Base-by-base conservation (phyloP, 1,139 yeast genomes). In the Candida frijolesensis region DNA sequence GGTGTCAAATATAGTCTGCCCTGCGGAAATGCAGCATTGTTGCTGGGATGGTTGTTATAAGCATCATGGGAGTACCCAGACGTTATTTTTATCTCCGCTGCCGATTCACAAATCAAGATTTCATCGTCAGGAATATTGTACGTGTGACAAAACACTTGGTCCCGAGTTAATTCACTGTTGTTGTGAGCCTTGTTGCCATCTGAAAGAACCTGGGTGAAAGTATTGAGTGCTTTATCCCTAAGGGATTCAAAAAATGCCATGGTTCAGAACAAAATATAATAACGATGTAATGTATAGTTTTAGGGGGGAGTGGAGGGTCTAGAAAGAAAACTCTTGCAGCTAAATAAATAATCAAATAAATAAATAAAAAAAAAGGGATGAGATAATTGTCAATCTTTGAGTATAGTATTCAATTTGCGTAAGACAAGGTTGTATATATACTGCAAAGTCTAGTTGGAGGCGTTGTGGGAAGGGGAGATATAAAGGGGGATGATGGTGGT, bases 41-140 rank as follows among this genome's bases (percentile, higher is more conserved):
- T 30, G 18, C 14, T 37, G 11, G 18, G 18, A 27, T 44, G 37
- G 52, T 66, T 65, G 46, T 65, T 63, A 45, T 61, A 63, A 4
- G 63, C 68, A 40, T 57, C 70, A 27, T 62, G 64, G 51, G 58
- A 60, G 46, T 53, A 51, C n/a, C 68, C 73, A 8, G 80, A 73
- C 45, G 80, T 76, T 22, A 80, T 73, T 4, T 84, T 74, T 2
- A 90, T 70, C 63, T 89, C 96, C 0, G 87, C 95, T 14, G 84
- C 79, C 10, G 84, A 80, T 59, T 87, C 89, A 53, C 82, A 84
- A 49, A 88, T 60, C 12, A 90, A 76, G 2, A 74, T 66, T 62
- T 94, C 96, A 1, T 78, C 78, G 42, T 80, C 84, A 1, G 98
- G 97, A 10, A 92, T 73, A 29, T 78, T 78, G 70, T 82, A 87